Evolutionary conservation across 2,329 filamentous ascomycete species (phyloP).

Genomic region (Colletotrichum liaoningense): DNA sequence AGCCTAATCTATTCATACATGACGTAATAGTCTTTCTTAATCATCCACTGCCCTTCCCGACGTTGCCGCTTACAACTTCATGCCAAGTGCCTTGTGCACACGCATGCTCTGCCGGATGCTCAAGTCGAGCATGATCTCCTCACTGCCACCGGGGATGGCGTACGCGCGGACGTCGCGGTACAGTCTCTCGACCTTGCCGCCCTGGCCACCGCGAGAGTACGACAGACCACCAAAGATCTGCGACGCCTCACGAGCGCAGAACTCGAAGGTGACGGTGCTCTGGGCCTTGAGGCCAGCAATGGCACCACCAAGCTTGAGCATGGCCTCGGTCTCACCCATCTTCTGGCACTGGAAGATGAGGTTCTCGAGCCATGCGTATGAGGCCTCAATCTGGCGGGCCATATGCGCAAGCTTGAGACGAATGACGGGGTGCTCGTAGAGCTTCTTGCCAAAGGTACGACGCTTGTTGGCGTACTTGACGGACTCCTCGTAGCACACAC

Average conservation of each 20-base stretch:
- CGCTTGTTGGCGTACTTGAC: slow-evolving; percentile 98
- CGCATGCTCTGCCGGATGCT: slow-evolving; percentile 91
- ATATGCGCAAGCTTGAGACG: slow-evolving; percentile 98
- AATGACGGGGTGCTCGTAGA: slow-evolving; percentile 97
- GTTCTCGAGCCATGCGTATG: slow-evolving; percentile 97
- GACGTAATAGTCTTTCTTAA: slow-evolving; percentile 16
- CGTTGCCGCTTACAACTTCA: slow-evolving; percentile 80
- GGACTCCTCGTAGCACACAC: slow-evolving; percentile 96
- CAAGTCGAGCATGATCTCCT: slow-evolving; percentile 99
- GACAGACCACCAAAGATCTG: slow-evolving; percentile 97
- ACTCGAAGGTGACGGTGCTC: slow-evolving; percentile 93
- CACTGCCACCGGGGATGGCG: slow-evolving; percentile 92
- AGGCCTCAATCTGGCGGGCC: slow-evolving; percentile 96
- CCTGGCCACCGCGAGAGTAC: slow-evolving; percentile 93
- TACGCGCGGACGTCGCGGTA: slow-evolving; percentile 97
- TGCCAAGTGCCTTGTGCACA: slow-evolving; percentile 90
- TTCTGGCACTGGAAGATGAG: slow-evolving; percentile 91
- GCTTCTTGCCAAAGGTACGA: slow-evolving; percentile 93
- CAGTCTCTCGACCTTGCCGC: slow-evolving; percentile 92
- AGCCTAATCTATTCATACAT: slow-evolving; percentile 33
- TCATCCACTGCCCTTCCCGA: background rate
- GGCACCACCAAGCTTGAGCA: slow-evolving; percentile 93
- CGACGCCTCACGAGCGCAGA: slow-evolving; percentile 94
- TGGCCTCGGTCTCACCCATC: slow-evolving; percentile 95
- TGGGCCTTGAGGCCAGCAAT: slow-evolving; percentile 96